Evolutionary conservation across 805 yeast species (phyloP).

Genomic region (Wickerhamiella cacticola): DNA sequence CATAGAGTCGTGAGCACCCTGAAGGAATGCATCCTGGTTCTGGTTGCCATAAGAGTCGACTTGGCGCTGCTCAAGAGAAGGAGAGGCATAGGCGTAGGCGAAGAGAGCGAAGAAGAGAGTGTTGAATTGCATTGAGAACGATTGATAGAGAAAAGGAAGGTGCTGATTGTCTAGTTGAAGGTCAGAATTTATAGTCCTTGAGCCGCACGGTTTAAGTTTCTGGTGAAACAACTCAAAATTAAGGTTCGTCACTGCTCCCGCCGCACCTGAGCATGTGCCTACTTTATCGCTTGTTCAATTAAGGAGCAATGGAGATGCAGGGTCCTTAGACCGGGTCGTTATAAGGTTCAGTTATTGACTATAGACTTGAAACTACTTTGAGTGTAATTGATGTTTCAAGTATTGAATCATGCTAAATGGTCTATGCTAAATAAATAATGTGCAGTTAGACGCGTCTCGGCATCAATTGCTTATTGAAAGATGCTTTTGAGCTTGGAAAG

Average conservation of each 20-base stretch:
- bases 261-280: no score
- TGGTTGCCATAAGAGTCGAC: constrained; percentile 1
- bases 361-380: no score
- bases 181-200: background rate
- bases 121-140: constrained; percentile 16
- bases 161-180: background rate
- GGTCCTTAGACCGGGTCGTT: no score
- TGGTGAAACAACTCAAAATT: background rate
- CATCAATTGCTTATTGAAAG: background rate
- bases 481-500: background rate
- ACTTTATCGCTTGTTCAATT: no score
- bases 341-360: no score
- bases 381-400: no score
- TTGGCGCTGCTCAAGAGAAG: no score
- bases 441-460: background rate
- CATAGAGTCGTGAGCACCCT: constrained; percentile 13
- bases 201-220: no score
- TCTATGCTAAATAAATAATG: background rate
- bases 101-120: constrained; percentile 17
- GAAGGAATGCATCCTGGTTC: constrained; percentile 13
- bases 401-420: no score
- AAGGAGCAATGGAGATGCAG: no score
- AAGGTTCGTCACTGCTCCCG: background rate
- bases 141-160: background rate
- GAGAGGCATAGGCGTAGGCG: constrained; percentile 13